Conservation (phyloP, 805 yeast species). For the Schwanniomyces vanrijiae region DNA sequence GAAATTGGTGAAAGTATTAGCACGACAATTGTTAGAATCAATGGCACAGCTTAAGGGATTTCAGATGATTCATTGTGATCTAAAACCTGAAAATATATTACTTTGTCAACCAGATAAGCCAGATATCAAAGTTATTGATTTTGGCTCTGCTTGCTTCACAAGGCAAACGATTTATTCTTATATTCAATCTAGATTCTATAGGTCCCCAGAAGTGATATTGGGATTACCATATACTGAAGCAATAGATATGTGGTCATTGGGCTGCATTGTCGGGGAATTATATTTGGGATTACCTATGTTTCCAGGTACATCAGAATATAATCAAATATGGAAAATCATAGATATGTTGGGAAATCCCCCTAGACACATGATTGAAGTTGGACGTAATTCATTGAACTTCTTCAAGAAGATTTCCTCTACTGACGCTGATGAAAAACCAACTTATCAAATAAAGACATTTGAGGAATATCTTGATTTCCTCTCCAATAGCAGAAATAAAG, state of each 20-base stretch:
- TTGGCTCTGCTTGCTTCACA: slow-evolving; percentile 94
- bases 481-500: slow-evolving; percentile 24
- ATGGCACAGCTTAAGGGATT: slow-evolving; percentile 77
- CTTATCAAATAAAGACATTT: slow-evolving; percentile 30
- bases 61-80: slow-evolving; percentile 90
- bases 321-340: slow-evolving; percentile 80
- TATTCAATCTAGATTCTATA: slow-evolving; percentile 87
- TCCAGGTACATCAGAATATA: slow-evolving; percentile 93
- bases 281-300: slow-evolving; percentile 90
- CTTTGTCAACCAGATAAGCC: slow-evolving; percentile 79
- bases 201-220: slow-evolving; percentile 91
- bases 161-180: slow-evolving; percentile 86
- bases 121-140: slow-evolving; percentile 88
- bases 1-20: slow-evolving; percentile 71
- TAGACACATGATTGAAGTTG: slow-evolving; percentile 95
- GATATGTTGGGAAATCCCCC: slow-evolving; percentile 88
- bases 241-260: slow-evolving; percentile 97
- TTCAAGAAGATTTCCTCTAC: slow-evolving; percentile 44
- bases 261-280: slow-evolving; percentile 88
- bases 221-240: slow-evolving; percentile 92
- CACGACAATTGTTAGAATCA: slow-evolving; percentile 80
- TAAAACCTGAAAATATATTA: slow-evolving; percentile 93
- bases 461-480: slow-evolving; percentile 37
- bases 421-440: slow-evolving; percentile 25
- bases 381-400: slow-evolving; percentile 75